Evolutionary conservation across 768 basidiomycete species (phyloP).

Genomic region (Clavulina sp.): DNA sequence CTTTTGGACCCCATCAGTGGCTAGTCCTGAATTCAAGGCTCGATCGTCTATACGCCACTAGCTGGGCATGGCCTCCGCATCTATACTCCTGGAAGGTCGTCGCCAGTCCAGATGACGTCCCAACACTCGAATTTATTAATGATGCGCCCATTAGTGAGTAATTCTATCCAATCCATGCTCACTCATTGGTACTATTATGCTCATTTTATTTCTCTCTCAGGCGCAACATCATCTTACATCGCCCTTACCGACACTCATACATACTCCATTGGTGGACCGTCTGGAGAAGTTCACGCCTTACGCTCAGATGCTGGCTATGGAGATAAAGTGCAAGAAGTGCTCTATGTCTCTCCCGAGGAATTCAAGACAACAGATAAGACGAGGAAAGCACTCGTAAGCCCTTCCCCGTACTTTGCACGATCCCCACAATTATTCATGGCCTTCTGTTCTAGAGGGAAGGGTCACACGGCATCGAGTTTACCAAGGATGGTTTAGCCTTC

Average conservation of each 20-base stretch:
- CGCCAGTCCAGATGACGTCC: neutral
- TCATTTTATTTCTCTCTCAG: neutral
- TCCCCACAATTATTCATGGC: too few relatives aligned
- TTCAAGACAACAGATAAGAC: neutral
- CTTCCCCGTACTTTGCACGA: neutral
- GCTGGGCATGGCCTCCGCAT: neutral
- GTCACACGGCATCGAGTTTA: neutral
- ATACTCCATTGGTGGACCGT: neutral
- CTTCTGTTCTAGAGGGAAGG: neutral
- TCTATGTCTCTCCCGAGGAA: neutral
- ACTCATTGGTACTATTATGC: too few relatives aligned
- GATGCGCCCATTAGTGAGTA: neutral
- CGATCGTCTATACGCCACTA: neutral
- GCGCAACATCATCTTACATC: neutral
- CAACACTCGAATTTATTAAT: neutral
- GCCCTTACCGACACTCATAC: neutral
- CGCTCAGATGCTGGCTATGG: neutral
- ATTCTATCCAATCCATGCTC: neutral
- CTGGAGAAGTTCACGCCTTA: neutral
- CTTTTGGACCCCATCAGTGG: neutral
- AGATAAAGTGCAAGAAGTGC: neutral
- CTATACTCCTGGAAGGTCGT: neutral
- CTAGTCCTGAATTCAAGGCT: neutral
- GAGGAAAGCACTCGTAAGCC: neutral
- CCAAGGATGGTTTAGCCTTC: neutral